phyloP scores from a whole-genome alignment of 2,329 filamentous ascomycete genomes.

The Fonsecaea erecta region DNA sequence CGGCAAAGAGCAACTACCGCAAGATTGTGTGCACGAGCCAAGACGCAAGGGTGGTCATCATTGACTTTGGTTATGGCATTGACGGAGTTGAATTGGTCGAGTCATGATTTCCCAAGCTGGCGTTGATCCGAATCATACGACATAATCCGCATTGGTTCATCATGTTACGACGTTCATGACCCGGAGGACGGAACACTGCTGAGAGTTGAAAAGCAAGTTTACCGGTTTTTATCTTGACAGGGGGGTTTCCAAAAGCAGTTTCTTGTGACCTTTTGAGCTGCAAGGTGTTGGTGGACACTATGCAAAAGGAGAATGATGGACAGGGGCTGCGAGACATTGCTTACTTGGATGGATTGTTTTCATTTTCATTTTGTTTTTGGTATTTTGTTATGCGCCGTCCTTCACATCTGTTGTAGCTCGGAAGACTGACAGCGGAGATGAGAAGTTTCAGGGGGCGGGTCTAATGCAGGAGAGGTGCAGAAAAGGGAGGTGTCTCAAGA shows the following conservation, averaged over 20 bases:
- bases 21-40: constrained; percentile 94
- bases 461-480: constrained; percentile 28
- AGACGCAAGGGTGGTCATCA: constrained; percentile 86
- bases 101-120: constrained; percentile 33
- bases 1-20: constrained; percentile 93
- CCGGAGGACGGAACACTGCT: constrained; percentile 7
- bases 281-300: constrained; percentile 25
- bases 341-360: not conserved
- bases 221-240: constrained; percentile 5
- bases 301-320: not conserved
- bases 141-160: constrained; percentile 17
- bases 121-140: constrained; percentile 10
- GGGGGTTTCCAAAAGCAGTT: not conserved
- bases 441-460: constrained; percentile 16
- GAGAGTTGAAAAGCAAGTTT: not conserved
- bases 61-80: constrained; percentile 80
- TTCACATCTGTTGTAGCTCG: not conserved
- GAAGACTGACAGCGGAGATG: constrained; percentile 19
- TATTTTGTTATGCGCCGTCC: not conserved
- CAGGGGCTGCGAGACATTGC: constrained; percentile 6
- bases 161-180: constrained; percentile 26
- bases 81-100: constrained; percentile 59
- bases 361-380: constrained; percentile 4
- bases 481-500: constrained; percentile 4
- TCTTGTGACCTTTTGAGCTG: constrained; percentile 15